Conservation (phyloP, 177 flowering plant species). For the Vitis hybrid region DNA sequence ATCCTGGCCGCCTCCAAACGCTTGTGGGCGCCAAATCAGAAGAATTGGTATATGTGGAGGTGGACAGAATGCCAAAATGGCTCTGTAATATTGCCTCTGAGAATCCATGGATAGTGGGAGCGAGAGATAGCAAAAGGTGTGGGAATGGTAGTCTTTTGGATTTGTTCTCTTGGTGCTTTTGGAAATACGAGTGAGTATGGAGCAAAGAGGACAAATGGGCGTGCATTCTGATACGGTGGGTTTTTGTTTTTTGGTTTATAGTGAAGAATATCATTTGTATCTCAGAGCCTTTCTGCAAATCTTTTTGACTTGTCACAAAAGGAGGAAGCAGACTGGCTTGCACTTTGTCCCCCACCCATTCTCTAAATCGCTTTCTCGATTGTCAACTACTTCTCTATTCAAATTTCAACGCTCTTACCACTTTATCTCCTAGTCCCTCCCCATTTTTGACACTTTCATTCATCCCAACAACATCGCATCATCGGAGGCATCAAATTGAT, state of each 20-base stretch:
- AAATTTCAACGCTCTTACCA: neutral
- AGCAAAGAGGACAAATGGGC: neutral
- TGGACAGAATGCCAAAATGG: constrained; percentile 9
- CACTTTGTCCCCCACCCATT: neutral
- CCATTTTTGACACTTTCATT: no score
- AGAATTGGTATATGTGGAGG: neutral
- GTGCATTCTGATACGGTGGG: no score
- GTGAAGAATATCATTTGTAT: neutral
- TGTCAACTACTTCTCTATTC: constrained; percentile 1
- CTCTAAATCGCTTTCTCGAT: neutral
- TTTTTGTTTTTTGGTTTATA: no score
- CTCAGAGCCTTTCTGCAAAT: neutral
- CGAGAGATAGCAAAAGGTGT: neutral
- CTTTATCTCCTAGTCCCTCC: neutral
- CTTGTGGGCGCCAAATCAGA: no score
- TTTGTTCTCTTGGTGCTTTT: no score
- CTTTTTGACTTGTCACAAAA: neutral
- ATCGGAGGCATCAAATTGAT: no score
- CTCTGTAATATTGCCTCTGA: constrained; percentile 3
- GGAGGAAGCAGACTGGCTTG: neutral
- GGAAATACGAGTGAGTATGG: no score
- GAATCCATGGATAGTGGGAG: neutral
- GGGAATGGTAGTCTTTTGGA: neutral
- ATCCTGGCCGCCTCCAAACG: constrained; percentile 1
- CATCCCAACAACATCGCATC: no score